phyloP scores from a whole-genome alignment of 1,284 basidiomycete species.

The Microbotryum saponariae region DNA sequence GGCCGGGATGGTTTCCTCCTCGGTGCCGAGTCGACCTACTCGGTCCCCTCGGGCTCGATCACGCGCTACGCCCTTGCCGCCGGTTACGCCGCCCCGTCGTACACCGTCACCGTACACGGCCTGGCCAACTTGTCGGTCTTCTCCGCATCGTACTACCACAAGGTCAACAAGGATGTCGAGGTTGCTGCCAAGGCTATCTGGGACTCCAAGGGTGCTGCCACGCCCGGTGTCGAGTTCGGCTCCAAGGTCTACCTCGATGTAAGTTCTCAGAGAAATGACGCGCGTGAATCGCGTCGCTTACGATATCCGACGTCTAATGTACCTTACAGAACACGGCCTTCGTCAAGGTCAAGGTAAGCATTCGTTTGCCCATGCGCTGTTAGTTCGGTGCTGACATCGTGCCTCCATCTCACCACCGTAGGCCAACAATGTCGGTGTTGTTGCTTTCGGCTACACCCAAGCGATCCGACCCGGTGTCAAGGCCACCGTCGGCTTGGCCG shows the following conservation, averaged over 20 bases:
- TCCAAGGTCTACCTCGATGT: conserved; percentile 70
- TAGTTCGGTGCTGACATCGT: too few species aligned
- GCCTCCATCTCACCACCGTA: too few species aligned
- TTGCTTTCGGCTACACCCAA: conserved; percentile 69
- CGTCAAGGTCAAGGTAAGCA: conserved; percentile 72
- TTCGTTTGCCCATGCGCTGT: too few species aligned
- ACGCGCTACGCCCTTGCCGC: conserved; percentile 85
- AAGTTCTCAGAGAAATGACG: conserved; percentile 39
- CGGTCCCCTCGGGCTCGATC: conserved; percentile 86
- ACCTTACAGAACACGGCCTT: conserved; percentile 32
- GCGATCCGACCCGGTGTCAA: conserved; percentile 88
- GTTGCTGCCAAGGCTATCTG: conserved; percentile 94
- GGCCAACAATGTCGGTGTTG: conserved; percentile 80
- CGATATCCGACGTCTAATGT: background rate
- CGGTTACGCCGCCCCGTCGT: conserved; percentile 93
- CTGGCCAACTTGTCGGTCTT: conserved; percentile 92
- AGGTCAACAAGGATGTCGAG: conserved; percentile 87
- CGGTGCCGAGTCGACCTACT: conserved; percentile 94
- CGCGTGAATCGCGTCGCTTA: too few species aligned
- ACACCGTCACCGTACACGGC: conserved; percentile 89
- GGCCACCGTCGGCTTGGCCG: conserved; percentile 80
- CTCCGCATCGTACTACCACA: conserved; percentile 97
- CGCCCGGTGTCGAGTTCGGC: conserved; percentile 90
- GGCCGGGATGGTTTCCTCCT: conserved; percentile 96
- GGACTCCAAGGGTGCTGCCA: conserved; percentile 83